These are phyloP conservation scores for Gnomoniopsis sp. DNA, from an alignment of 2,329 filamentous ascomycete genomes.

Conservation along the genomic window DNA sequence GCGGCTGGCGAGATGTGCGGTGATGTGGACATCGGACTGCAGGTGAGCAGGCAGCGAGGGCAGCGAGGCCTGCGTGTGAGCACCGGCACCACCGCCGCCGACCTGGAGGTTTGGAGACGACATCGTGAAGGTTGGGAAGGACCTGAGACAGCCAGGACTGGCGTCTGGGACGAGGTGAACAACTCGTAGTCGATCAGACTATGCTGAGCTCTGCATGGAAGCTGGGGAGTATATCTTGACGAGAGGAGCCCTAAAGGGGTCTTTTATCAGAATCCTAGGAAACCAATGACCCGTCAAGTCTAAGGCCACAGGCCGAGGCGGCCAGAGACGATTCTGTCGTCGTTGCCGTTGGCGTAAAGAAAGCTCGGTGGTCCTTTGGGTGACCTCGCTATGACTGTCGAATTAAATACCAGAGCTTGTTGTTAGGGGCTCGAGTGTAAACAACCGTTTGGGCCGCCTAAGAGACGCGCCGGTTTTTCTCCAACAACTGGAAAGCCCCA, in stretches of 20 bases:
- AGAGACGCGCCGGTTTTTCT: no score
- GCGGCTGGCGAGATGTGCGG: conserved; percentile 77
- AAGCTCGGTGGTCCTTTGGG: neutral
- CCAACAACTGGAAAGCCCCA: neutral
- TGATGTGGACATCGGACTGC: conserved; percentile 64
- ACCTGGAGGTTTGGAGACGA: conserved; percentile 53
- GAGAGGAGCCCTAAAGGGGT: neutral
- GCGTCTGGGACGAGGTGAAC: conserved; percentile 17
- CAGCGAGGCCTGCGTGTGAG: conserved; percentile 80
- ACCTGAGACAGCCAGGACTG: conserved; percentile 23
- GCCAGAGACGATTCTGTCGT: neutral
- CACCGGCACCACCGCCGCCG: conserved; percentile 47
- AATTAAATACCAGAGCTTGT: neutral
- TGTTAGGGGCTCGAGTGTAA: neutral
- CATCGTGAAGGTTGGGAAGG: conserved; percentile 44
- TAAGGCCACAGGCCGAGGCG: neutral
- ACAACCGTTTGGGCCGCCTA: neutral
- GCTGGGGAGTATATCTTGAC: neutral
- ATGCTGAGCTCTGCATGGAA: neutral
- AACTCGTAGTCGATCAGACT: neutral
- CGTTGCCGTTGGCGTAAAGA: neutral
- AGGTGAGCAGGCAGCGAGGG: conserved; percentile 82
- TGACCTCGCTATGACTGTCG: neutral
- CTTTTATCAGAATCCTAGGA: neutral
- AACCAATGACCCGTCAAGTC: neutral